Base-by-base conservation (phyloP, 352 stramenopile species). In the Globisporangium splendens region DNA sequence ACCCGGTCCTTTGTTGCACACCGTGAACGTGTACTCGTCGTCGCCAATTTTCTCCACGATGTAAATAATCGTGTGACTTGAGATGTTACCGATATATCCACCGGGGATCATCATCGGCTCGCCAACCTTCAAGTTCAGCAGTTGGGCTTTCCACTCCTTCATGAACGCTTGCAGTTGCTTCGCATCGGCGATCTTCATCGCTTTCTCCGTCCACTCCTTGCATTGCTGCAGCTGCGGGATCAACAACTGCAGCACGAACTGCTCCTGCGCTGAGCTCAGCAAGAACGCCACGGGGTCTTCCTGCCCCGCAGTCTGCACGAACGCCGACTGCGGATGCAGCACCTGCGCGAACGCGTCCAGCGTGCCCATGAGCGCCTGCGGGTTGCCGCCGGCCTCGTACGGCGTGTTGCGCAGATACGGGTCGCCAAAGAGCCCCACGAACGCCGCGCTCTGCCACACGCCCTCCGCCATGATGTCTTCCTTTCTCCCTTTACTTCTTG, bases 1-100 rank as follows among this genome's bases (percentile, higher is more conserved):
- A 8, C 89, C 89, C 0, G 82, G 77, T 0, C 89, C 89, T 59
- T 93, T 93, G 70, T 96, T 96, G 63, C 87, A 96, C 39, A 96
- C 80, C 31, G 83, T 91, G 51, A 96, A 90, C 20, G 77, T 86
- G 50, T 88, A 96, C 15, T 65, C 59, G 15, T 67, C 61, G 3
- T 84, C 73, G 14, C 55, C 62, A 1, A 68, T 80, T 42, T 91
- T 93, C 58, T 96, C 86, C 7, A 93, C 57, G 10, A 96, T 66
- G 54, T 94, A 95, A 12, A 96, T 68, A 41, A 96, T 86, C 15
- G 79, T 80, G 58, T 93, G 83, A 41, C 83, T 90, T 18, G 65
- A 72, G 8, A 66, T 59, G 52, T 83, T 94, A 52, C 82, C 78
- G n/a, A 89, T 73, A 47, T 86, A 96, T 10, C 88, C 88, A 14